Conservation (phyloP, 148 eudicot species). For the Fallopia convolvulus region DNA sequence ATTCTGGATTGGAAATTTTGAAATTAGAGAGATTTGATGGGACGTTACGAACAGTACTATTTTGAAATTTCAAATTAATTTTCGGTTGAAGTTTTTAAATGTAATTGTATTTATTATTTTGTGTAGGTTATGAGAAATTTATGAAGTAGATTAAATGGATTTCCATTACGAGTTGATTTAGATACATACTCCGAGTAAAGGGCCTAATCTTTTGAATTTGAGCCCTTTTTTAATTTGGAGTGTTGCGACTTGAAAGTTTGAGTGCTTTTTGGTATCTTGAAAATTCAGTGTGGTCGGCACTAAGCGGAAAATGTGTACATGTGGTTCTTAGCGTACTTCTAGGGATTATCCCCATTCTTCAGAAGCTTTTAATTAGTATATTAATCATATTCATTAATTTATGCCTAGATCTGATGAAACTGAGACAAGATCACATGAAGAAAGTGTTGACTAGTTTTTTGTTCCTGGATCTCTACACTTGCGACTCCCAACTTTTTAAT, state of each 20-base stretch:
- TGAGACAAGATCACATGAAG: constrained; percentile 51
- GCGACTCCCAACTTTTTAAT: constrained; percentile 9
- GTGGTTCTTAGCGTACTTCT: constrained; percentile 26
- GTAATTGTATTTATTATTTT: not conserved
- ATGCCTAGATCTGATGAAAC: constrained; percentile 26
- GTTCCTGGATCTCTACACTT: constrained; percentile 25
- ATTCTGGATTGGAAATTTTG: not conserved
- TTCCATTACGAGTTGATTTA: not conserved
- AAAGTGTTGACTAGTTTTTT: constrained; percentile 30
- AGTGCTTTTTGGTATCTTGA: constrained; percentile 6
- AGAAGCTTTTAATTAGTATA: constrained; percentile 4
- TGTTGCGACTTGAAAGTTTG: not conserved
- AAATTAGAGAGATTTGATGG: not conserved
- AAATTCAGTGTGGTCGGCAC: constrained; percentile 11
- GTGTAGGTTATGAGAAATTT: not conserved
- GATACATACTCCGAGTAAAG: not conserved
- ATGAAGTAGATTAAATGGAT: not conserved
- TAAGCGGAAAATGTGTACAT: constrained; percentile 15
- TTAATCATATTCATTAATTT: constrained; percentile 14
- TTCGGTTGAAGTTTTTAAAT: not conserved
- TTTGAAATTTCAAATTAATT: not conserved
- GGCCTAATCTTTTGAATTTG: not conserved
- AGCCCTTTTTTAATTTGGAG: not conserved
- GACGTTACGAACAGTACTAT: not conserved
- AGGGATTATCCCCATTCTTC: constrained; percentile 18